Conservation (phyloP, 2,329 filamentous ascomycete species). For the Ceratocystis smalleyi region DNA sequence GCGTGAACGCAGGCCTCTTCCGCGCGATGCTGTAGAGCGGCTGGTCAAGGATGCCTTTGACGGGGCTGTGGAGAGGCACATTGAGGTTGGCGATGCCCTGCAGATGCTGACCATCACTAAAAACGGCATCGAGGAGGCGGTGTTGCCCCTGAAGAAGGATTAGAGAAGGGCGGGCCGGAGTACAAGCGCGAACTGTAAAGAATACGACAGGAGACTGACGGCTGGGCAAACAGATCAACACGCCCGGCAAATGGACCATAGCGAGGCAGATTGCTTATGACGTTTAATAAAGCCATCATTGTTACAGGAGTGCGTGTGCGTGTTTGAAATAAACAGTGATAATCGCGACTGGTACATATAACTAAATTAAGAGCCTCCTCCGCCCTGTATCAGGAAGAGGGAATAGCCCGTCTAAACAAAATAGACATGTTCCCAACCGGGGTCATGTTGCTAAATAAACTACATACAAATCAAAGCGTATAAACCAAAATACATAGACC, state of each 20-base stretch:
- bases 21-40: slow-evolving; percentile 59
- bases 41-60: slow-evolving; percentile 96
- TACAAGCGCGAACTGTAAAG: background rate
- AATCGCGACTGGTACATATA: background rate
- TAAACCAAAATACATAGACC: background rate
- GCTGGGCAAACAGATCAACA: background rate
- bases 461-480: background rate
- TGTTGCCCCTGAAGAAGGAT: slow-evolving; percentile 76
- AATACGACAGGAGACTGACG: background rate
- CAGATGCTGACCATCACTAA: slow-evolving; percentile 90
- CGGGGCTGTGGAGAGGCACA: slow-evolving; percentile 94
- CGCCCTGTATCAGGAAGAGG: background rate
- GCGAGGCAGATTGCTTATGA: slow-evolving; percentile 8
- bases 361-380: background rate
- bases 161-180: slow-evolving; percentile 30
- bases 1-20: slow-evolving; percentile 53
- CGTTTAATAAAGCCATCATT: slow-evolving; percentile 14
- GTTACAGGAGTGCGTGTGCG: background rate
- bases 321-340: background rate
- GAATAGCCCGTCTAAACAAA: background rate
- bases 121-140: slow-evolving; percentile 75
- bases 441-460: background rate
- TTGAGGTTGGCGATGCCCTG: slow-evolving; percentile 90
- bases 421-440: background rate
- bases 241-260: background rate